phyloP scores from a whole-genome alignment of 2,329 filamentous ascomycete species.

The Geosmithia flava region DNA sequence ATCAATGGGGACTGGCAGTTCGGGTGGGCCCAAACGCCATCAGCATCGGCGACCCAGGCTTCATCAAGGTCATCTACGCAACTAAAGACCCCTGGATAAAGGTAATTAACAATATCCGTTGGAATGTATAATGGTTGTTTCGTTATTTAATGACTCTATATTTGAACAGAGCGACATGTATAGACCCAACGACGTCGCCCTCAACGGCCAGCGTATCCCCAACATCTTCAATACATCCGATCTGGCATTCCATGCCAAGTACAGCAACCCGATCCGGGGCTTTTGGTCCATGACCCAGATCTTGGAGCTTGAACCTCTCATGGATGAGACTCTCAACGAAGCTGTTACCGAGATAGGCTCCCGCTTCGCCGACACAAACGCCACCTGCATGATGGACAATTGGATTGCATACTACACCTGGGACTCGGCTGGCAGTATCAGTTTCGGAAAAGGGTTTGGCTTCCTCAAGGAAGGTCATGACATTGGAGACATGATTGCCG shows the following conservation, averaged over 20 bases:
- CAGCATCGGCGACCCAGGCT: conserved; percentile 6
- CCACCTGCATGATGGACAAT: conserved; percentile 7
- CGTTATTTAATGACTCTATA: too few species aligned
- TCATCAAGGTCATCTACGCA: conserved; percentile 8
- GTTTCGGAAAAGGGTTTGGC: conserved; percentile 25
- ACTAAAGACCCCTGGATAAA: conserved; percentile 7
- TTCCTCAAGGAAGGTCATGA: conserved; percentile 25
- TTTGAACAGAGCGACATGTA: conserved; percentile 9
- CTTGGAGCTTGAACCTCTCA: conserved; percentile 6
- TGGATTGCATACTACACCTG: conserved; percentile 14
- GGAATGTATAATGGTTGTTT: too few species aligned
- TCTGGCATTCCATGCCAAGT: conserved; percentile 6
- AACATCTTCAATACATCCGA: conserved; percentile 10
- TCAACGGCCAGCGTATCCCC: conserved; percentile 6
- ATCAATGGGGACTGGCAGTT: conserved; percentile 7
- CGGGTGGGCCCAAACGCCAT: conserved; percentile 7
- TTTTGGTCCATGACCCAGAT: conserved; percentile 7
- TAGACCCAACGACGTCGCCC: conserved; percentile 6
- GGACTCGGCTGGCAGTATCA: conserved; percentile 27
- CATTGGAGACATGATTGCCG: conserved; percentile 19
- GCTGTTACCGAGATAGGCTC: conserved; percentile 3
- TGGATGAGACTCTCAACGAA: conserved; percentile 6
- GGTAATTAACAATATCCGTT: too few species aligned
- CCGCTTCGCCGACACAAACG: conserved; percentile 3
- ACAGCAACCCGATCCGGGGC: conserved; percentile 5